Evolutionary conservation across 2,329 filamentous ascomycete species (phyloP).

Genomic region (Ceratocystiopsis sp.): DNA sequence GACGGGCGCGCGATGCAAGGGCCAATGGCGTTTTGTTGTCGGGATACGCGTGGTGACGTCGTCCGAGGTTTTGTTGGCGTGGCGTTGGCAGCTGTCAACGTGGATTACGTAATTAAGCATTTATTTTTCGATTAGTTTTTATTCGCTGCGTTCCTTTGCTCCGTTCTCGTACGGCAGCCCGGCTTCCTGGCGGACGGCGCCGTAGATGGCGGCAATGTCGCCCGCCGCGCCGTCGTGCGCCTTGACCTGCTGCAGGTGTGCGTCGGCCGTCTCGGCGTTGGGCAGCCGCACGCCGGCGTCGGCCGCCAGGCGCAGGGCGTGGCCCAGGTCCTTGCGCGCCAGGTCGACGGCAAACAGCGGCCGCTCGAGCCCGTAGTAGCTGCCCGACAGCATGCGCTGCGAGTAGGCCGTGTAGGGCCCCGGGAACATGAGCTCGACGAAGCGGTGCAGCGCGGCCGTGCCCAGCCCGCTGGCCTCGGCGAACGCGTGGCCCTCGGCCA

Average conservation of each 20-base stretch:
- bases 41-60: too few species aligned
- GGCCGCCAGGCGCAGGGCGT: conserved; percentile 52
- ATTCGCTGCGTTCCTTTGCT: conserved; percentile 7
- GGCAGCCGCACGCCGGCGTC: conserved; percentile 43
- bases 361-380: conserved; percentile 59
- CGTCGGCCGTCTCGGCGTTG: conserved; percentile 49
- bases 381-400: conserved; percentile 54
- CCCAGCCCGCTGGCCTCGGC: conserved; percentile 72
- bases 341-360: conserved; percentile 74
- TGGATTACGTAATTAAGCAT: too few species aligned
- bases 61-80: too few species aligned
- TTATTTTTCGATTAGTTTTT: background rate
- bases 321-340: conserved; percentile 64
- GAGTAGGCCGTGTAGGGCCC: conserved; percentile 62
- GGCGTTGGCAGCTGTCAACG: too few species aligned
- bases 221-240: conserved; percentile 49
- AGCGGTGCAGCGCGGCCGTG: conserved; percentile 48
- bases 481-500: conserved; percentile 61
- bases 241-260: conserved; percentile 52
- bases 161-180: conserved; percentile 60
- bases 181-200: conserved; percentile 55
- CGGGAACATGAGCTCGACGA: conserved; percentile 58
- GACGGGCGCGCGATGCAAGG: too few species aligned
- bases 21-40: too few species aligned
- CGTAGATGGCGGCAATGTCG: conserved; percentile 72